phyloP scores from a whole-genome alignment of 108 stramenopile species.

The Pseudonitzschia multiseries region DNA sequence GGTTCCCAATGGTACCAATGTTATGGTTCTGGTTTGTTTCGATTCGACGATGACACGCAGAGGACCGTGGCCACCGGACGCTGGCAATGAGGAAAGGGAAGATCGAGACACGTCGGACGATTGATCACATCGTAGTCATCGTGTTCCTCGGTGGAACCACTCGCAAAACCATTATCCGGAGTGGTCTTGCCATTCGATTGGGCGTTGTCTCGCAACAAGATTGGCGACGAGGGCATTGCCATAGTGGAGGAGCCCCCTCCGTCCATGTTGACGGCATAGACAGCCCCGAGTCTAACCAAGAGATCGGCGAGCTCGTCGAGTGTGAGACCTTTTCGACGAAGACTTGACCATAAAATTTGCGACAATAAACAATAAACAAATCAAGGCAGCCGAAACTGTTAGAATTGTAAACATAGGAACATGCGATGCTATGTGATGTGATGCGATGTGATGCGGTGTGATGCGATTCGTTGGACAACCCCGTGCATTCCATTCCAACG shows the following conservation, averaged over 20 bases:
- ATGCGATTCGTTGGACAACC: no score
- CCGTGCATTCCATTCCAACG: no score
- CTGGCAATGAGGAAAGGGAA: slow-evolving; percentile 30
- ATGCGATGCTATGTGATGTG: no score
- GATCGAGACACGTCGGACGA: slow-evolving; percentile 43
- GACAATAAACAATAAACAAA: not conserved
- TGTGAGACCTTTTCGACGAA: slow-evolving; percentile 23
- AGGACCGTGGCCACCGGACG: slow-evolving; percentile 42
- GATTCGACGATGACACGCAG: slow-evolving; percentile 27
- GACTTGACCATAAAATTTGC: not conserved
- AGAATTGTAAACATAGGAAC: no score
- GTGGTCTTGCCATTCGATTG: not conserved
- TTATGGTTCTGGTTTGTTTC: not conserved
- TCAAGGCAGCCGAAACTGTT: not conserved
- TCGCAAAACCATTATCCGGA: not conserved
- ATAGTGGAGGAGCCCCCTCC: slow-evolving; percentile 49
- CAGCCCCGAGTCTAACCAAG: slow-evolving; percentile 20
- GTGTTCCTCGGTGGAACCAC: not conserved
- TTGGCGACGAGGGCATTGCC: not conserved
- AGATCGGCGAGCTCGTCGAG: slow-evolving; percentile 32
- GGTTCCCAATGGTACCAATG: no score
- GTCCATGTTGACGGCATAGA: slow-evolving; percentile 49
- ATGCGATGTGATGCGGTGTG: no score
- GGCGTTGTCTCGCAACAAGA: not conserved
- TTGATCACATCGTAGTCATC: slow-evolving; percentile 16